phyloP scores from a whole-genome alignment of 352 stramenopile species.

The Peronospora farinosa region DNA sequence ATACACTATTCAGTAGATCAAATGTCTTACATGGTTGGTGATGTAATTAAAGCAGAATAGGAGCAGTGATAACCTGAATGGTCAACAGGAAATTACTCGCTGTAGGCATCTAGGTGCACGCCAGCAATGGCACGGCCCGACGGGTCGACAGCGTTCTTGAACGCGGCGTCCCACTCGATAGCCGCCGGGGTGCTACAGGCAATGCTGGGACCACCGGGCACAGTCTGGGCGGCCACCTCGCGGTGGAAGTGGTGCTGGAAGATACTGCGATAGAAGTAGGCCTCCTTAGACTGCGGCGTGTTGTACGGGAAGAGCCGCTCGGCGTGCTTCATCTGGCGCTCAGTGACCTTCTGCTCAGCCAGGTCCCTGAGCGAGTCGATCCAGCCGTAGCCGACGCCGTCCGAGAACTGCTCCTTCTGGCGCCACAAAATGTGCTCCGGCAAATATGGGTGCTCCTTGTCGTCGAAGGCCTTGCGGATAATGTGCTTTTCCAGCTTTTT shows the following conservation, averaged over 20 bases:
- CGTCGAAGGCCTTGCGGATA: conserved; percentile 98
- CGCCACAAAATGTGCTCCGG: conserved; percentile 97
- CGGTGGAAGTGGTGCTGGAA: conserved; percentile 98
- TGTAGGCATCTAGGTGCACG: conserved; percentile 94
- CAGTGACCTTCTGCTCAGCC: conserved; percentile 91
- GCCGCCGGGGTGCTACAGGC: conserved; percentile 96
- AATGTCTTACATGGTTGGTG: too few species aligned
- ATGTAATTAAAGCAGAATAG: too few species aligned
- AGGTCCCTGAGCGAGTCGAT: conserved; percentile 96
- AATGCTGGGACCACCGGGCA: conserved; percentile 96
- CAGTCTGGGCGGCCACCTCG: conserved; percentile 93
- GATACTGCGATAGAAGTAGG: conserved; percentile 93
- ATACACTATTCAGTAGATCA: too few species aligned
- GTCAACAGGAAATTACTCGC: conserved; percentile 22
- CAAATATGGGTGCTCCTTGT: conserved; percentile 95
- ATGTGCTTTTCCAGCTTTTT: conserved; percentile 98
- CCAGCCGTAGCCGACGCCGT: conserved; percentile 98
- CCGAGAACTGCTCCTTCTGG: conserved; percentile 99
- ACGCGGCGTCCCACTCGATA: conserved; percentile 96
- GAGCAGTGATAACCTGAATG: too few species aligned
- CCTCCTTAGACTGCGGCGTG: conserved; percentile 97
- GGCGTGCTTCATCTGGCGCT: conserved; percentile 93
- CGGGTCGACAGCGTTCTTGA: conserved; percentile 92
- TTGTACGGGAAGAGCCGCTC: conserved; percentile 96
- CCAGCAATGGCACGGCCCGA: conserved; percentile 91